Evolutionary conservation across 208 protist genomes (phyloP), one percentile per base, ranked within the genome.

Genomic region (Crithidia bombi): DNA sequence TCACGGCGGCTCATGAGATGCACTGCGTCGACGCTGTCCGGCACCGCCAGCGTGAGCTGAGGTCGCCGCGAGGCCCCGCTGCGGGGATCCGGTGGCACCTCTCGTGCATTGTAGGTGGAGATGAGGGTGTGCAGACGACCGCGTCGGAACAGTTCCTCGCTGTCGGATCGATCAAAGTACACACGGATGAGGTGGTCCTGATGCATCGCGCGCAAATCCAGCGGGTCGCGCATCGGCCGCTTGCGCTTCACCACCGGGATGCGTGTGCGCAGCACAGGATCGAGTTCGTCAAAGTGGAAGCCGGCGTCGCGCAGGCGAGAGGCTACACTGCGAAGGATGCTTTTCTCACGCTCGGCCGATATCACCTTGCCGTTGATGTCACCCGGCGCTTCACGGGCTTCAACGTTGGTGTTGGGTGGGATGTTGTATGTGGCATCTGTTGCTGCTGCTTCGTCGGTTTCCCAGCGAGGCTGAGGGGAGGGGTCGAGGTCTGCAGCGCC

Each of bases 241-340:
- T 79, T 75, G 23, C 83, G 85, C 44, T 81, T 81, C 47, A 94
- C 64, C 23, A 96, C 69, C 10, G 91, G 91, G n/a, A 92, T 84
- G 41, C 91, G 83, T 0, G 88, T 77, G 32, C 52, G 52, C 25
- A 81, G 14, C 12, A 96, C 65, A 0, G 59, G 66, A 41, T 93
- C 78, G 17, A 96, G 69, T 62, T 93, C 83, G 4, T 83, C 66
- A 54, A 86, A 87, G 10, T 66, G 57, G 65, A 96, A 94, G 35
- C 91, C 91, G 35, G 51, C 73, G 32, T 56, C 50, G 14, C 85
- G 79, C 38, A 93, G 74, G 9, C 59, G 63, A 10, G 56, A n/a
- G 0, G 81, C 56, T 9, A 91, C 32, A 0, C 55, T 52, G 5
- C 25, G 44, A 30, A 91, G 62, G 17, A 73, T 7, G 9, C 11